These are phyloP conservation scores for Curvularia hawaiiensis DNA, from an alignment of 2,329 filamentous ascomycete genomes.

Conservation along the genomic window DNA sequence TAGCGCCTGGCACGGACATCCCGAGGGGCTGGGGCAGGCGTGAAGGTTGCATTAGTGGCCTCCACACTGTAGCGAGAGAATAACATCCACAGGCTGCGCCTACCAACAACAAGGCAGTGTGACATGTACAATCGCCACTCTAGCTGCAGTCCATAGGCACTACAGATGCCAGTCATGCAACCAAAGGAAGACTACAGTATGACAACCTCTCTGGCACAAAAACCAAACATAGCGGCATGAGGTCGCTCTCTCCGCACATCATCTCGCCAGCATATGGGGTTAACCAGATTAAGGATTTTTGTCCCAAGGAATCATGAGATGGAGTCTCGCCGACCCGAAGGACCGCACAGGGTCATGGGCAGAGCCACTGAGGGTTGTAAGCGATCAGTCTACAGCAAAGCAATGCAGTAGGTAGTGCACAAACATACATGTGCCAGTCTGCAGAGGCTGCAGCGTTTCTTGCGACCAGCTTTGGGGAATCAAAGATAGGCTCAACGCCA, in stretches of 20 bases:
- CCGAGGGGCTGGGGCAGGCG: constrained; percentile 9
- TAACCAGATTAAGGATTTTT: not conserved
- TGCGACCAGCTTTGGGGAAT: not conserved
- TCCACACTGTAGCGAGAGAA: not conserved
- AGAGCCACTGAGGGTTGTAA: not conserved
- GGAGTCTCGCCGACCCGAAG: no score
- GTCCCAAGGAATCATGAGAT: not conserved
- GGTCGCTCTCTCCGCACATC: not conserved
- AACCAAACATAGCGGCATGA: not conserved
- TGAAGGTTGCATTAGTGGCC: constrained; percentile 18
- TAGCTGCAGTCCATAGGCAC: not conserved
- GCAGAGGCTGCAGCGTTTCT: not conserved
- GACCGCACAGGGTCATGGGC: not conserved
- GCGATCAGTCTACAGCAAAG: not conserved
- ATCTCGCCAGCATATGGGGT: not conserved
- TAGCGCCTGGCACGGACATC: constrained; percentile 14
- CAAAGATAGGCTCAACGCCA: not conserved
- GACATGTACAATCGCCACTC: not conserved
- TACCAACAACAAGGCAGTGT: not conserved
- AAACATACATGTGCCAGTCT: not conserved
- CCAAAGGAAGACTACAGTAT: not conserved
- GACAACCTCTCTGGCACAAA: not conserved
- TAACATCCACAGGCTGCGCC: not conserved
- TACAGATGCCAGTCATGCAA: not conserved
- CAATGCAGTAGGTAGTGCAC: not conserved